A percentile compares a stretch with the other conserved stretches of the same genome.
phyloP scores from a whole-genome alignment of 2,329 filamentous ascomycete species.

The Colletotrichum lupini region DNA sequence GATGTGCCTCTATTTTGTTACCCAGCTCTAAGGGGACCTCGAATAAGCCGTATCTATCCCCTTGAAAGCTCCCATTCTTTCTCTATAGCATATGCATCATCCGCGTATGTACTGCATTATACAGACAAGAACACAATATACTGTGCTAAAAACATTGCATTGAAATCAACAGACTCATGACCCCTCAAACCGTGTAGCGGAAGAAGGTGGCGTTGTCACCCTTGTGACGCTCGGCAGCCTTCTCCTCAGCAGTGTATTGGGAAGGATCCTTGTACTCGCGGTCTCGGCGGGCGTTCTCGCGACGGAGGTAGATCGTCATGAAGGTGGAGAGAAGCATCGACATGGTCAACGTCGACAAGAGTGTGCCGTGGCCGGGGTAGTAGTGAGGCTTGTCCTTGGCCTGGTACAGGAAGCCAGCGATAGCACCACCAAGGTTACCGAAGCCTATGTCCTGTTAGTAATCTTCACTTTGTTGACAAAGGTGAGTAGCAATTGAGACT shows the following conservation, averaged over 20 bases:
- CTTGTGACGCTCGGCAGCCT: conserved; percentile 60
- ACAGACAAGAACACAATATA: background rate
- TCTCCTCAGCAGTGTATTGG: conserved; percentile 66
- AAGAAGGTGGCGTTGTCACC: conserved; percentile 69
- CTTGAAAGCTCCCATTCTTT: background rate
- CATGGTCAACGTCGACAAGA: conserved; percentile 65
- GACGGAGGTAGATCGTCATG: conserved; percentile 68
- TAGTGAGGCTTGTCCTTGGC: conserved; percentile 69
- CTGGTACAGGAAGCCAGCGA: conserved; percentile 60
- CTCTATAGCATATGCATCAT: background rate
- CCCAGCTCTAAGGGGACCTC: background rate
- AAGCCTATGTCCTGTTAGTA: conserved; percentile 50
- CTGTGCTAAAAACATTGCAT: background rate
- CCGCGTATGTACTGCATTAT: background rate
- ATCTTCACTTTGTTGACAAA: background rate
- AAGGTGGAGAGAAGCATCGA: conserved; percentile 59
- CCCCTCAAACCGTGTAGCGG: conserved; percentile 60
- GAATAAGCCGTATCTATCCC: background rate
- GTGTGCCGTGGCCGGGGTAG: conserved; percentile 77
- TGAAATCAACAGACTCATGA: background rate
- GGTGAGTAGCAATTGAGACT: background rate
- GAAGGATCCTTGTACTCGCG: conserved; percentile 55
- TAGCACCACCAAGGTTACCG: conserved; percentile 68
- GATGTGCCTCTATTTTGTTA: background rate
- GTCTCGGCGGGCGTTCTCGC: conserved; percentile 67